These are phyloP conservation scores for Chiua sp. DNA, from an alignment of 1,284 basidiomycete species.

Conservation along the genomic window DNA sequence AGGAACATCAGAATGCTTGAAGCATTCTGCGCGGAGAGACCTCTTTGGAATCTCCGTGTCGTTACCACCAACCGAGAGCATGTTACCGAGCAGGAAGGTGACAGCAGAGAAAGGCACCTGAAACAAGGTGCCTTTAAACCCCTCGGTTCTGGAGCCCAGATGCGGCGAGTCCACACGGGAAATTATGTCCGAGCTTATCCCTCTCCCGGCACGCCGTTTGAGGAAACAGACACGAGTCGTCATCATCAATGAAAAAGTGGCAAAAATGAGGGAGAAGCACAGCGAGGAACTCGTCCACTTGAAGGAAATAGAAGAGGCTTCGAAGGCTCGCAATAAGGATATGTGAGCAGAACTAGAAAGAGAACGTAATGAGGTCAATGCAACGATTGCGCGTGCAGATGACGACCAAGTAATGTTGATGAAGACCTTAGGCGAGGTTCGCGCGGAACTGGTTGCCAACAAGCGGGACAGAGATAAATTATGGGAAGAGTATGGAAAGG, in stretches of 20 bases:
- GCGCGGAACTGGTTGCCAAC: background rate
- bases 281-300: background rate
- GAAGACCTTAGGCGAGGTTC: background rate
- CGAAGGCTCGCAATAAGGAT: background rate
- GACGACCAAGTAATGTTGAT: background rate
- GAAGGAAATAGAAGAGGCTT: background rate
- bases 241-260: background rate
- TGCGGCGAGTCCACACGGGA: slow-evolving; percentile 2
- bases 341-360: background rate
- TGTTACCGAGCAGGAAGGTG: slow-evolving; percentile 3
- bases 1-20: slow-evolving; percentile 50
- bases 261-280: background rate
- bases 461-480: no score
- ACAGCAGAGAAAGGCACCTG: background rate
- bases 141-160: slow-evolving; percentile 5
- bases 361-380: background rate
- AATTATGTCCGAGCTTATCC: slow-evolving; percentile 7
- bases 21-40: slow-evolving; percentile 48
- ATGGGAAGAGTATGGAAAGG: no score
- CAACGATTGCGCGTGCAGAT: background rate
- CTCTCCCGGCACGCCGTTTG: background rate
- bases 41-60: slow-evolving; percentile 15
- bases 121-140: slow-evolving; percentile 5
- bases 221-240: background rate
- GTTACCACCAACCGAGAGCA: slow-evolving; percentile 3